Evolutionary conservation across 208 protist species (phyloP).

Genomic region (Leishmania lainsoni): DNA sequence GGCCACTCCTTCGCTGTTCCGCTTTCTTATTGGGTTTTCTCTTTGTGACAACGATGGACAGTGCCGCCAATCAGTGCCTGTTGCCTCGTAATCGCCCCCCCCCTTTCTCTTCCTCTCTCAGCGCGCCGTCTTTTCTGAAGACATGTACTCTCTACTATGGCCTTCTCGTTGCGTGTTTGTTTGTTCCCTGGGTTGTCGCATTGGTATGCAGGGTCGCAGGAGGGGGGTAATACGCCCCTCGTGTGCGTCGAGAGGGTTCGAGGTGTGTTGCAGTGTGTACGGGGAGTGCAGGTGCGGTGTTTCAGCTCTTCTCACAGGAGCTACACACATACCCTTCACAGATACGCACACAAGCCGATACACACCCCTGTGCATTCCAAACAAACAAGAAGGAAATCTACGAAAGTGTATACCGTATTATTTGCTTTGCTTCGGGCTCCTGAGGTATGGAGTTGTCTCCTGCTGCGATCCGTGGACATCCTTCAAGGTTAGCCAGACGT

Average conservation of each 20-base stretch:
- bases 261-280: background rate
- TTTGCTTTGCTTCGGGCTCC: background rate
- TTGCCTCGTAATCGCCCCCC: background rate
- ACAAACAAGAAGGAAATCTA: slow-evolving; percentile 3
- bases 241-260: background rate
- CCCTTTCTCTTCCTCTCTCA: background rate
- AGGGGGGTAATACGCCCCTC: background rate
- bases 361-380: background rate
- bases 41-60: background rate
- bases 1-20: background rate
- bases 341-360: background rate
- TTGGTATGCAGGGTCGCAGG: background rate
- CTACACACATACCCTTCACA: background rate
- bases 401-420: background rate
- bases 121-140: background rate
- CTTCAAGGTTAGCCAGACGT: background rate
- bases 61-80: background rate
- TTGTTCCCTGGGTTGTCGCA: background rate
- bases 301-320: background rate
- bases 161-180: background rate
- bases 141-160: background rate
- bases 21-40: slow-evolving; percentile 9
- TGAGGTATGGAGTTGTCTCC: background rate
- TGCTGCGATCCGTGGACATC: background rate
- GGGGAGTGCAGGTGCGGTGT: background rate